Evolutionary conservation across 805 yeast species (phyloP), one percentile per base, ranked within the genome.

Genomic region (Teunomyces lycoperdinae): DNA sequence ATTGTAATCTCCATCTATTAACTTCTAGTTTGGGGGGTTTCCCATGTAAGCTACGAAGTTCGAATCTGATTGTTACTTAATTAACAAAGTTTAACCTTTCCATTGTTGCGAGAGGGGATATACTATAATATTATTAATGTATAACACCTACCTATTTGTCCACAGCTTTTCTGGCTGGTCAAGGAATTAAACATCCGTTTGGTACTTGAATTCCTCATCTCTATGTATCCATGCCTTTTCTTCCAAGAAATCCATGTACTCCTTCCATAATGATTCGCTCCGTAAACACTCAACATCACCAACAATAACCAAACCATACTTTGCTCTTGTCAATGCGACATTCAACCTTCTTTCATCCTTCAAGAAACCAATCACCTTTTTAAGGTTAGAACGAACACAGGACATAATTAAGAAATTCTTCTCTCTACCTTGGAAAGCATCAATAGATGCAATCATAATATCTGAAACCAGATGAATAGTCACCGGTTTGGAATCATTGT

Each of bases 231-330:
- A 62, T 1, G 53, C 59, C 41, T 71, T 68, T 7, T 50, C 58
- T 29, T 66, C 62, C 44, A 80, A 58, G 50, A 70, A 68, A 1
- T 63, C 63, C 43, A 81, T 64, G 55, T 80, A 79, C 35, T 73
- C 74, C 6, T 61, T 61, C 88, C 87, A 83, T 29, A 79, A 53
- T 2, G 56, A 48, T 49, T 73, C 77, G 5, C 83, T 79, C n/a
- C 63, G 62, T 74, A 54, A 80, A 68, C 67, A 76, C 11, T 56
- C 43, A 9, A 55, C 63, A 52, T 69, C 71, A 24, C 74, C 74
- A 44, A 68, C 56, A 26, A 69, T 49, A 9, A 62, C 50, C 56
- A 63, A 51, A 2, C 67, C 67, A 39, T 52, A 61, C 48, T 51
- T 56, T n/a, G 67, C 66, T 52, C 67, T 56, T 2, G 67, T 62